Conservation (phyloP, 495 filamentous ascomycete genomes). For the Lasiosphaeria miniovina region DNA sequence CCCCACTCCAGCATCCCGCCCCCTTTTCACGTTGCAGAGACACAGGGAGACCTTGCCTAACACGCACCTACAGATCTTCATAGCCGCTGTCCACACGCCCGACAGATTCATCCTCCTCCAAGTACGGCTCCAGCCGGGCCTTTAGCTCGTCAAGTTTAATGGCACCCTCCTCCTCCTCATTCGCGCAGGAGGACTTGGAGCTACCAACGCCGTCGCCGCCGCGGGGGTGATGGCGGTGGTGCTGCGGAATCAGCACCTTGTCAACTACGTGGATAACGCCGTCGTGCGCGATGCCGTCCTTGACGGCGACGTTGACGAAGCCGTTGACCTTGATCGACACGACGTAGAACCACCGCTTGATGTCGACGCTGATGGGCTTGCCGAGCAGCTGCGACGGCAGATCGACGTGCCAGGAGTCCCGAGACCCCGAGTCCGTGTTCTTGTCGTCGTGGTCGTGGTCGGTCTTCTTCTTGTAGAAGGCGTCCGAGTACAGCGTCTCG, state of each 20-base stretch:
- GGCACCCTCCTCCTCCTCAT: conserved; percentile 16
- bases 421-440: not conserved
- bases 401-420: conserved; percentile 53
- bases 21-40: not conserved
- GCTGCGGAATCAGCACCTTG: conserved; percentile 72
- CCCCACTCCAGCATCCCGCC: not conserved
- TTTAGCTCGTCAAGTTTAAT: conserved; percentile 28
- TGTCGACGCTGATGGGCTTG: conserved; percentile 60
- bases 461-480: conserved; percentile 52
- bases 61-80: conserved; percentile 17
- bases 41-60: not conserved
- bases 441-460: conserved; percentile 12
- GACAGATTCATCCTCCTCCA: conserved; percentile 17
- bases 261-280: conserved; percentile 74
- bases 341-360: conserved; percentile 59
- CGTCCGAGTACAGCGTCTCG: conserved; percentile 80
- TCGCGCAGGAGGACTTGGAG: not conserved
- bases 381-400: conserved; percentile 63
- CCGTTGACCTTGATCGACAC: conserved; percentile 71
- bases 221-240: conserved; percentile 31
- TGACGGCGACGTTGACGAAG: conserved; percentile 52
- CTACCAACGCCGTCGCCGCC: conserved; percentile 13
- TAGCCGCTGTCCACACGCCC: not conserved
- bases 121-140: conserved; percentile 26
- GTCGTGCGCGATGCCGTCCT: conserved; percentile 67